phyloP scores from a whole-genome alignment of 2,329 filamentous ascomycete species.

The Rosellinia necatrix region DNA sequence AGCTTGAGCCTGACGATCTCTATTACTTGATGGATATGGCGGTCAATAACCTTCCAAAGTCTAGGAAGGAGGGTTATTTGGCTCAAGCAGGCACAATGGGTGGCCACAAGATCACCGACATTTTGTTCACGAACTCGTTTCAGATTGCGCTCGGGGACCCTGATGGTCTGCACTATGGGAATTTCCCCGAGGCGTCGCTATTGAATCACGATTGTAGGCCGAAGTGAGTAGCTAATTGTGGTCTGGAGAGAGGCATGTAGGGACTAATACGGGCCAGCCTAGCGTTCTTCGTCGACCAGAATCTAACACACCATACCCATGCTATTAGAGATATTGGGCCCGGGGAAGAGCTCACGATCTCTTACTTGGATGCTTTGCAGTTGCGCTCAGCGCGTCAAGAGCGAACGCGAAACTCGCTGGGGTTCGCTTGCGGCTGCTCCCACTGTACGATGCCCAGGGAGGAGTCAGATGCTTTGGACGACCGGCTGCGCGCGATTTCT shows the following conservation, averaged over 20 bases:
- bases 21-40: slow-evolving; percentile 31
- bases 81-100: slow-evolving; percentile 32
- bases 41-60: slow-evolving; percentile 25
- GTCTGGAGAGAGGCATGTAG: neutral
- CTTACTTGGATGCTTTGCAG: slow-evolving; percentile 47
- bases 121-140: slow-evolving; percentile 37
- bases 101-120: slow-evolving; percentile 33
- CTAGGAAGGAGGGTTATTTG: slow-evolving; percentile 28
- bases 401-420: slow-evolving; percentile 41
- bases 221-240: slow-evolving; percentile 34
- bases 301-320: slow-evolving; percentile 46
- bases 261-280: slow-evolving; percentile 30
- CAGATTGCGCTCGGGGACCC: slow-evolving; percentile 28
- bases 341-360: slow-evolving; percentile 48
- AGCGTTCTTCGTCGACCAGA: slow-evolving; percentile 42
- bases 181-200: slow-evolving; percentile 45
- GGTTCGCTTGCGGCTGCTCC: slow-evolving; percentile 47
- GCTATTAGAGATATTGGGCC: slow-evolving; percentile 40
- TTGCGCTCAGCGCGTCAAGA: slow-evolving; percentile 37
- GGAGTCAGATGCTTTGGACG: slow-evolving; percentile 38
- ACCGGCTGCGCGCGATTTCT: slow-evolving; percentile 38
- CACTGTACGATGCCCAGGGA: slow-evolving; percentile 40
- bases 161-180: slow-evolving; percentile 31
- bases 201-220: slow-evolving; percentile 50
- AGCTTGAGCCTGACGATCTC: slow-evolving; percentile 27